These are phyloP conservation scores for Ustilago tritici DNA, from an alignment of 1,284 basidiomycete genomes.

Conservation along the genomic window DNA sequence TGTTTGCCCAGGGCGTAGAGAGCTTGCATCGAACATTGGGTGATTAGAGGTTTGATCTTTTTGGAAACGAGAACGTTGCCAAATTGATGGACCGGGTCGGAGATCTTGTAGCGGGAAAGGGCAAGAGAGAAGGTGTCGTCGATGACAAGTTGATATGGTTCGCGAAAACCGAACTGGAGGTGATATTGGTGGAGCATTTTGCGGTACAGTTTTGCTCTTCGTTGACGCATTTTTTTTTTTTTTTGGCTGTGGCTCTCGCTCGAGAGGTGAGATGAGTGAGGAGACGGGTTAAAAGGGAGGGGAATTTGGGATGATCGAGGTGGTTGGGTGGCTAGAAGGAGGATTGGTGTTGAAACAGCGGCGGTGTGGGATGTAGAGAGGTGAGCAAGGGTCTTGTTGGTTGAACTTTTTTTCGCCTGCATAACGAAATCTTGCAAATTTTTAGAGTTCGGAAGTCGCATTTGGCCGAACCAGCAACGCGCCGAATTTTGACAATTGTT, in stretches of 20 bases:
- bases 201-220: constrained; percentile 65
- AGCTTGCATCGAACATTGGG: constrained; percentile 67
- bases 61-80: constrained; percentile 51
- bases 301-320: not conserved
- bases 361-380: not conserved
- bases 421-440: constrained; percentile 18
- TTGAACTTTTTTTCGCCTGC: not conserved
- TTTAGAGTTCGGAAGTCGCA: constrained; percentile 10
- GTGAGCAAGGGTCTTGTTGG: constrained; percentile 8
- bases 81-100: constrained; percentile 50
- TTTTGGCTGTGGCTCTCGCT: not conserved
- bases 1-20: constrained; percentile 59
- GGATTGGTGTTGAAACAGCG: not conserved
- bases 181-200: constrained; percentile 64
- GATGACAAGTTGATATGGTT: constrained; percentile 66
- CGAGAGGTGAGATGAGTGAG: not conserved
- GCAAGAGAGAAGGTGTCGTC: constrained; percentile 62
- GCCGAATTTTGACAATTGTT: not conserved
- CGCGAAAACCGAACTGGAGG: constrained; percentile 65
- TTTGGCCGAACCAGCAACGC: not conserved
- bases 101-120: constrained; percentile 55
- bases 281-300: not conserved
- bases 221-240: constrained; percentile 62
- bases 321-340: not conserved
- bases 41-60: constrained; percentile 67